Conservation (phyloP, 768 basidiomycete genomes). For the Lenzites betulinus region DNA sequence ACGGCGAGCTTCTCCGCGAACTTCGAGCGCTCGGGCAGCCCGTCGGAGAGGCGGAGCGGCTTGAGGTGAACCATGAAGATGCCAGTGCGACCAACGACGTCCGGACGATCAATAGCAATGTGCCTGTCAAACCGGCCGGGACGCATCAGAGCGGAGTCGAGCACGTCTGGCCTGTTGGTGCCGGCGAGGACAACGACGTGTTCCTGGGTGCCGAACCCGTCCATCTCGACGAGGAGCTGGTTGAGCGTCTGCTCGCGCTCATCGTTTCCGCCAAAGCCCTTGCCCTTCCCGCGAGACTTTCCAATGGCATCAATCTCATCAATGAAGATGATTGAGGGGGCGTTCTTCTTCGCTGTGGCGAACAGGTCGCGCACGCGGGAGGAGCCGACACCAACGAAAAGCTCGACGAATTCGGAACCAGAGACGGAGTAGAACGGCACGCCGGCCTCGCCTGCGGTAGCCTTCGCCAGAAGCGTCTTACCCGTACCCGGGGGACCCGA, state of each 20-base stretch:
- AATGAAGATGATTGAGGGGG: conserved; percentile 97
- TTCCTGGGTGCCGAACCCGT: conserved; percentile 97
- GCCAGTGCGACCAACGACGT: conserved; percentile 90
- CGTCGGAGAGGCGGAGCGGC: conserved; percentile 70
- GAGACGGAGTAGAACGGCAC: conserved; percentile 99
- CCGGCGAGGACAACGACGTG: conserved; percentile 96
- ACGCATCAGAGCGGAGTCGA: conserved; percentile 93
- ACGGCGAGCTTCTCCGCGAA: conserved; percentile 94
- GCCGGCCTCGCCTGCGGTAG: conserved; percentile 96
- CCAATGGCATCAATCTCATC: conserved; percentile 99
- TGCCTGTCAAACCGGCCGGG: conserved; percentile 98
- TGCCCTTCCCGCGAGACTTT: conserved; percentile 80
- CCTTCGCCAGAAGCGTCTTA: conserved; percentile 97
- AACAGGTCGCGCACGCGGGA: conserved; percentile 97
- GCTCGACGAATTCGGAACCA: conserved; percentile 98
- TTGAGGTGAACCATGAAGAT: conserved; percentile 92
- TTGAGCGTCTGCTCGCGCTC: conserved; percentile 98
- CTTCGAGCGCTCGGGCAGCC: conserved; percentile 49
- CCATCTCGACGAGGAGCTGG: conserved; percentile 98
- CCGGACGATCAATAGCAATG: conserved; percentile 92
- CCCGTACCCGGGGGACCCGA: conserved; percentile 98
- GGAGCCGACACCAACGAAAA: conserved; percentile 99
- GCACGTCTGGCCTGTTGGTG: conserved; percentile 95
- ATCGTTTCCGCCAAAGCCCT: conserved; percentile 90
- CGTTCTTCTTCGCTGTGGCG: conserved; percentile 95